Base-by-base conservation (phyloP, 2,329 filamentous ascomycete species). In the Cytospora paraplurivora region DNA sequence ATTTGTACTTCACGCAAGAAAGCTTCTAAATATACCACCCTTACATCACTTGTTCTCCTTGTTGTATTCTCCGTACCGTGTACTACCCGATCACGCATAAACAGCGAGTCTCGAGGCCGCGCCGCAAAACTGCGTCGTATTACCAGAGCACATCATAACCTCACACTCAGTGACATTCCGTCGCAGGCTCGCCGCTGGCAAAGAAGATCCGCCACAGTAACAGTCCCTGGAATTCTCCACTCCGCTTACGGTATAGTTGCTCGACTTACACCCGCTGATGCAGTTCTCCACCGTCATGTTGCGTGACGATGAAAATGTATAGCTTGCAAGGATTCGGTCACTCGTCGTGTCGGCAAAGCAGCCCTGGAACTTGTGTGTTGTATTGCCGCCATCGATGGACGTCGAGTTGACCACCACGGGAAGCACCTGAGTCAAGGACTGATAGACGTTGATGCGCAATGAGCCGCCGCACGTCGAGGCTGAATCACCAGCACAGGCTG, bases 401-500 rank as follows among this genome's bases (percentile, higher is more conserved):
- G 57, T 59, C 19, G 57, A 38, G 35, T 59, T 59, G 35, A 52
- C 61, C 4, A 66, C 38, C 4, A 44, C 35, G 4, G 66, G 64
- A 35, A 44, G 38, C 13, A 49, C 35, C 34, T 64, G 63, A 13
- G 64, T 66, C 3, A 50, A 55, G 32, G 66, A 63, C 19, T 53
- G 52, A 53, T 71, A 68, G 21, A 68, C 41, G 19, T 56, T 64
- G 12, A 68, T 50, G 19, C 59, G 56, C 17, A 47, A 54, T n/a
- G 54, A 56, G 19, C 57, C 62, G 17, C 68, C 68, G 50, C 68
- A 69, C 13, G 47, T 57, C 61, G 67, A 51, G 1, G 53, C 21
- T 8, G 56, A 15, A 56, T 79, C 71, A 10, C 77, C 78, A 1
- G 67, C 68, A 65, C 78, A 81, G 19, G 72, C 66, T 68, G 74